Base-by-base conservation (phyloP, 768 basidiomycete species). In the Mycena capillaripes region DNA sequence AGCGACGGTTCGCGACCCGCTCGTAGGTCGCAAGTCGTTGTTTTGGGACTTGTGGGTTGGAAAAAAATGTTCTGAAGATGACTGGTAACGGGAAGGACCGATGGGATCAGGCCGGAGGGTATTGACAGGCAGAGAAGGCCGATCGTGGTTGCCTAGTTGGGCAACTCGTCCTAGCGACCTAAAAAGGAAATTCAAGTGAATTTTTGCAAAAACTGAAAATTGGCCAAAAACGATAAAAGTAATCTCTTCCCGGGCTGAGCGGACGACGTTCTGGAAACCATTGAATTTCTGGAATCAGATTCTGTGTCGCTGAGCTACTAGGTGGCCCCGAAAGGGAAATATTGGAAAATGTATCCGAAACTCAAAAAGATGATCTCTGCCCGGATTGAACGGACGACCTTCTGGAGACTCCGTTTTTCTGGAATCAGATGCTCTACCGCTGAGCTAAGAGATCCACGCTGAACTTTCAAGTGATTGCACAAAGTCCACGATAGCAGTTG, bases 181-280 rank as follows among this genome's bases (percentile, higher is more conserved):
- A 62, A 62, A 62, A 62, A 34, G 60, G 60, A 48, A 62, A 36
- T 44, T 40, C 2, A 12, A 32, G 29, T 10, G 23, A 36, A 23
- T 57, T 2, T 34, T 27, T 29, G 17, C 2, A 2, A 25, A 11
- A 68, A 30, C 3, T 14, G 17, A 30, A 53, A 17, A 27, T 36
- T 19, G n/a, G 4, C 36, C 5, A 23, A 11, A 62, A 21, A 21
- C 3, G 9, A 66, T 66, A 73, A 74, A 70, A 72, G 14, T 81
- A 79, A 81, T 73, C 80, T 78, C 78, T 73, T 80, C 83, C 83
- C 83, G 82, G 78, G 76, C 84, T 80, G 83, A 84, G 83, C 83
- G 83, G 83, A 83, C 81, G 83, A 80, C 83, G 80, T 83, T 82
- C 80, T 81, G 82, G 83, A 84, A 71, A 0, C 55, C 16, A 4